phyloP scores from a whole-genome alignment of 1,284 basidiomycete species.

The Tylopilus sp. region DNA sequence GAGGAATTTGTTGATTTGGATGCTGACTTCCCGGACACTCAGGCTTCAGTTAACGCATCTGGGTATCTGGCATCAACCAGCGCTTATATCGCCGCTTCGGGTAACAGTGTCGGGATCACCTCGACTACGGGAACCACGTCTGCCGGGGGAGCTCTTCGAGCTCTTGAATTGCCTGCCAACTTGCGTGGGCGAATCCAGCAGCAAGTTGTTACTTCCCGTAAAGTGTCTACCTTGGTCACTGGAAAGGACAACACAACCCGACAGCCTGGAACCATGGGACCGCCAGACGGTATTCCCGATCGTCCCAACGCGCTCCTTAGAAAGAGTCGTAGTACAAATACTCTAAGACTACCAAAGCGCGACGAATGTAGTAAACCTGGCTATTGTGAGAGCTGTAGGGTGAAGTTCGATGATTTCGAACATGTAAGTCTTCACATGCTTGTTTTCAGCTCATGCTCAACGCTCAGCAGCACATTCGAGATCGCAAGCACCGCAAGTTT shows the following conservation, averaged over 20 bases:
- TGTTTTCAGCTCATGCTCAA: conserved; percentile 2
- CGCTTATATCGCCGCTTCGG: conserved; percentile 84
- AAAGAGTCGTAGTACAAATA: conserved; percentile 79
- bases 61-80: conserved; percentile 62
- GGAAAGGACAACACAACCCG: conserved; percentile 32
- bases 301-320: conserved; percentile 50
- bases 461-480: conserved; percentile 67
- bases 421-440: conserved; percentile 50
- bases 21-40: conserved; percentile 43
- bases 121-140: conserved; percentile 86
- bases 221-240: conserved; percentile 37
- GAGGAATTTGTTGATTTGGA: conserved; percentile 49
- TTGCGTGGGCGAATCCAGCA: conserved; percentile 60
- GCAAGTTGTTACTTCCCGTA: conserved; percentile 64
- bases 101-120: conserved; percentile 92
- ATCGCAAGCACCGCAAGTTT: conserved; percentile 83
- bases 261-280: conserved; percentile 58
- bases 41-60: conserved; percentile 63
- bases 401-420: conserved; percentile 89
- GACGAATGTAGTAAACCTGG: conserved; percentile 90
- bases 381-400: conserved; percentile 96
- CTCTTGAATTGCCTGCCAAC: conserved; percentile 49
- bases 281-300: conserved; percentile 58
- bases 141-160: conserved; percentile 48
- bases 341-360: conserved; percentile 68